Percentiles rank a stretch among this genome's conserved stretches.
These are phyloP conservation scores for Tremella yokohamensis DNA, from an alignment of 768 basidiomycete genomes.

Conservation along the genomic window DNA sequence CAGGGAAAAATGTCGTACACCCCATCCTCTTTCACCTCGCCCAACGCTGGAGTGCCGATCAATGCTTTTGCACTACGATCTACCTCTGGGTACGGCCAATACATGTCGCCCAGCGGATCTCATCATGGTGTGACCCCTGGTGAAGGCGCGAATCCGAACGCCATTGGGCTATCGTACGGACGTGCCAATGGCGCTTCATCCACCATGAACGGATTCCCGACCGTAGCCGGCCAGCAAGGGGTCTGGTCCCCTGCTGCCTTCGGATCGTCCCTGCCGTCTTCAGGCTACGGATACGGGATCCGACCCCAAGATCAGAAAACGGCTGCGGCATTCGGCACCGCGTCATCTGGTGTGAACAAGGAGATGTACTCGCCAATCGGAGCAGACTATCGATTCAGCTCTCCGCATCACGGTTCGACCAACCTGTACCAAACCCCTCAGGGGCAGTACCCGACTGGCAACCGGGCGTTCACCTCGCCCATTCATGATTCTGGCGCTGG, in stretches of 20 bases:
- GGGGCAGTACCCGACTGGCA: not conserved
- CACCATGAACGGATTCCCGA: not conserved
- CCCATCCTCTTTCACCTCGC: too few relatives aligned
- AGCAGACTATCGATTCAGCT: too few relatives aligned
- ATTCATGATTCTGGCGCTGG: not conserved
- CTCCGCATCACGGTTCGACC: too few relatives aligned
- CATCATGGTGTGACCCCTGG: not conserved
- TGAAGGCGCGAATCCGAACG: not conserved
- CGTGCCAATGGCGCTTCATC: constrained; percentile 1
- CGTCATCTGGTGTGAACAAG: too few relatives aligned
- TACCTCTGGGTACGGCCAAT: too few relatives aligned
- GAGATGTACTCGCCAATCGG: not conserved
- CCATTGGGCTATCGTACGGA: not conserved
- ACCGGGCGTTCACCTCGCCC: not conserved
- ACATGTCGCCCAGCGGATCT: too few relatives aligned
- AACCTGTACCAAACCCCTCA: too few relatives aligned
- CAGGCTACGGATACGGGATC: constrained; percentile 28
- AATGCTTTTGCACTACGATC: too few relatives aligned
- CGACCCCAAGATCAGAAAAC: constrained; percentile 15
- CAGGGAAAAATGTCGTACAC: too few relatives aligned
- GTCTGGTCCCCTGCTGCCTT: constrained; percentile 40
- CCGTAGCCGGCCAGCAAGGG: constrained; percentile 17
- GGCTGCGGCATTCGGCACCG: constrained; percentile 14
- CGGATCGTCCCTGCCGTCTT: constrained; percentile 28
- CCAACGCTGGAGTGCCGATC: too few relatives aligned